Evolutionary conservation across 306 rosid genomes (phyloP), one percentile per base, ranked within the genome.

Genomic region (Abrus pulchellus): DNA sequence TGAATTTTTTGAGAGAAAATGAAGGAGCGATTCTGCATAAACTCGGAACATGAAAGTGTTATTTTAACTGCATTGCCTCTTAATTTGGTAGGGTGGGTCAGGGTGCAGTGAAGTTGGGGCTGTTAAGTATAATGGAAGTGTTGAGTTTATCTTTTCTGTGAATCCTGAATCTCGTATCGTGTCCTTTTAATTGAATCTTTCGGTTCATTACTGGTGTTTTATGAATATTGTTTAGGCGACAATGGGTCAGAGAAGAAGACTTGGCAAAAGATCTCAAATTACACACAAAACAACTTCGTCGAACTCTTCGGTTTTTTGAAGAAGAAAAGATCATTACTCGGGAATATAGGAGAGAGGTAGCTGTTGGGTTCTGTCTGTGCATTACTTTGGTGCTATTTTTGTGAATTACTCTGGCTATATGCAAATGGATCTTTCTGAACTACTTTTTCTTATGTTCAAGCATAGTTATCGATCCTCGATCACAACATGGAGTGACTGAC

Each of bases 221-320:
- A 28, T 47, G 41, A 28, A 45, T 45, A 43, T 0, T 67, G 5
- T 54, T 20, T 57, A 92, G 98, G 79, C 93, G 94, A 5, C 97
- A 92, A 86, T 94, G 98, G 98, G 97, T 94, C 44, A 87, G 97
- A 20, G 97, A 92, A 85, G 97, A 94, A 77, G 97, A 94, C 84
- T 91, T 94, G 84, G 97, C 97, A 50, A 94, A 94, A 90, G 97
- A 92, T 80, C 92, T 92, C 80, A 91, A 92, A 75, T 83, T 94
- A 76, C 98, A 94, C 82, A 76, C 97, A 0, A 92, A 94, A 85
- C 97, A 91, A 72, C 94, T 94, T 68, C 97, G 94, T 52, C 90
- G 94, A 76, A 91, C 92, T 69, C 77, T 92, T 79, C 86, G 92
- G 45, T 90, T 88, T 74, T 91, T 94, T 65, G 98, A 94, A 85